Evolutionary conservation across 2,329 filamentous ascomycete genomes (phyloP).

Genomic region (Zymoseptoria brevis): DNA sequence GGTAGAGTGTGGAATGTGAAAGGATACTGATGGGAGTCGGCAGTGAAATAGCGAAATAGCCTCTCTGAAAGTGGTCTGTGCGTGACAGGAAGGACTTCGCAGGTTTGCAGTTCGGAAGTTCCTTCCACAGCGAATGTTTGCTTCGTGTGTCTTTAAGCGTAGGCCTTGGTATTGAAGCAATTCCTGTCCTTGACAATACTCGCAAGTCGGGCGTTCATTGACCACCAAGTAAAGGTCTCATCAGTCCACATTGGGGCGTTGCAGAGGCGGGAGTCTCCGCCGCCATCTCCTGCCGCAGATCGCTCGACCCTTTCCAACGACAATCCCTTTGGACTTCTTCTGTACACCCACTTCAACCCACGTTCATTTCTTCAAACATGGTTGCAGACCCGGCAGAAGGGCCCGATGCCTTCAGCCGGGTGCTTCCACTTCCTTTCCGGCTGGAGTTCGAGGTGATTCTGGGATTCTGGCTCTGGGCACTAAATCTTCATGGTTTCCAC

Average conservation of each 20-base stretch:
- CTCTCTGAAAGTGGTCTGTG: too few species aligned
- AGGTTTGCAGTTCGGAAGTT: too few species aligned
- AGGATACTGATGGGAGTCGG: background rate
- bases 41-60: too few species aligned
- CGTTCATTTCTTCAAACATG: conserved; percentile 2
- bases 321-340: background rate
- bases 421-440: conserved; percentile 82
- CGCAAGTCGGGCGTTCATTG: background rate
- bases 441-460: conserved; percentile 78
- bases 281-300: background rate
- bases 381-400: conserved; percentile 22
- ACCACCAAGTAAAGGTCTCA: background rate
- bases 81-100: too few species aligned
- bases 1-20: background rate
- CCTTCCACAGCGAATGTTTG: too few species aligned
- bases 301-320: background rate
- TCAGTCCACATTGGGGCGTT: background rate
- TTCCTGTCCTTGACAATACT: background rate
- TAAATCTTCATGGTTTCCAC: conserved; percentile 82
- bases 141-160: background rate
- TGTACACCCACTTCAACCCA: background rate
- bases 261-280: background rate
- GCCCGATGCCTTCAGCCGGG: conserved; percentile 78
- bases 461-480: conserved; percentile 89
- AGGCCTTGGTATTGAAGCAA: background rate